These are phyloP conservation scores for Tetrapisispora fleetii DNA, from an alignment of 805 yeast genomes.

Conservation along the genomic window DNA sequence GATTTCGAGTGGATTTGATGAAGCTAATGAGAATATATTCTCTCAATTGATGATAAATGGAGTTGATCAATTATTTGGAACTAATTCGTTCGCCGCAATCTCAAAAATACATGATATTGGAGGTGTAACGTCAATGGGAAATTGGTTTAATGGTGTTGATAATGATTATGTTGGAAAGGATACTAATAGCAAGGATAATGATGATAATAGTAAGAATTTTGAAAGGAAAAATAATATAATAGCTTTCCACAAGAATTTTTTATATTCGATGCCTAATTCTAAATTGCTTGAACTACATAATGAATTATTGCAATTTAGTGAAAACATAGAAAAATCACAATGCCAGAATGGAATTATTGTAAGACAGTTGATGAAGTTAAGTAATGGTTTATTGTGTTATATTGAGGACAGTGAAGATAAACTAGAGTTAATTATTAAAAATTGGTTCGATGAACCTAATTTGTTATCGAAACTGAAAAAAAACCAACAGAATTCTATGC, in stretches of 20 bases:
- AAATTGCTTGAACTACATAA: slow-evolving; percentile 20
- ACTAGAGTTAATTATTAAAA: slow-evolving; percentile 17
- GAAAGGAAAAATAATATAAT: background rate
- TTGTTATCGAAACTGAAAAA: slow-evolving; percentile 3
- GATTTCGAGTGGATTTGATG: background rate
- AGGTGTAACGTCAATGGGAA: slow-evolving; percentile 19
- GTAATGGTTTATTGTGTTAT: slow-evolving; percentile 27
- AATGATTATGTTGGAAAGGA: too few relatives aligned
- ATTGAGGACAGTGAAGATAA: slow-evolving; percentile 12
- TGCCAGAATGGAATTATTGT: slow-evolving; percentile 11
- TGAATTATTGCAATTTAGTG: slow-evolving; percentile 14
- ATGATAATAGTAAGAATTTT: background rate
- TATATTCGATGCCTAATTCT: slow-evolving; percentile 13
- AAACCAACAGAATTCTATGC: slow-evolving; percentile 5
- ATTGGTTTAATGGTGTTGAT: slow-evolving; percentile 3
- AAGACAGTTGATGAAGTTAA: slow-evolving; percentile 22
- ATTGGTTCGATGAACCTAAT: slow-evolving; percentile 20
- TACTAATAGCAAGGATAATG: too few relatives aligned
- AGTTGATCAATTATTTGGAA: slow-evolving; percentile 12
- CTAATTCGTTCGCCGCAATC: background rate
- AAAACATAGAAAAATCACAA: slow-evolving; percentile 12
- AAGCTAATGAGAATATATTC: slow-evolving; percentile 6
- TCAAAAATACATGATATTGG: background rate
- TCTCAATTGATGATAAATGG: slow-evolving; percentile 22
- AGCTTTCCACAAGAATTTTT: slow-evolving; percentile 9